A percentile compares a stretch with the other conserved stretches of the same genome.
Conservation (phyloP, 169 alveolate species). For the Cryptosporidium viatorum region DNA sequence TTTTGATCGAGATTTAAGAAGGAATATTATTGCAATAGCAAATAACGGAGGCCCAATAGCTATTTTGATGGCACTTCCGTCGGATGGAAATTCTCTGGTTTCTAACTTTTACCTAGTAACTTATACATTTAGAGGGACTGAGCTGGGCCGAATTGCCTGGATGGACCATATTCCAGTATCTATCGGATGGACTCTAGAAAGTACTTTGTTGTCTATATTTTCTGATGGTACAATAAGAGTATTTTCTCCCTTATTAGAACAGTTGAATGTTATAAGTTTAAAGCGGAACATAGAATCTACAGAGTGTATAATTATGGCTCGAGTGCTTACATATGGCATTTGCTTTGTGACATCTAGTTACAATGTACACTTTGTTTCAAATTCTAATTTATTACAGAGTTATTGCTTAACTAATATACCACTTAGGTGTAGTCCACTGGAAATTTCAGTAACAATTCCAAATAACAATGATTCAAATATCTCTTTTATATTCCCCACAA, state of each 20-base stretch:
- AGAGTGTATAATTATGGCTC: slow-evolving; percentile 50
- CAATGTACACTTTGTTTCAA: slow-evolving; percentile 33
- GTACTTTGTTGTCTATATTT: slow-evolving; percentile 78
- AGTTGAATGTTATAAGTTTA: slow-evolving; percentile 76
- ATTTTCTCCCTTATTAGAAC: slow-evolving; percentile 81
- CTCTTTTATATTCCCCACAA: slow-evolving; percentile 32
- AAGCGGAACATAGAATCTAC: slow-evolving; percentile 75
- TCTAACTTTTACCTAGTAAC: slow-evolving; percentile 28
- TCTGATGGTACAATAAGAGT: slow-evolving; percentile 81
- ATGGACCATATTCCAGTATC: slow-evolving; percentile 72
- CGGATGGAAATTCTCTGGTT: slow-evolving; percentile 32
- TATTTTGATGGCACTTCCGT: slow-evolving; percentile 53
- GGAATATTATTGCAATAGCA: slow-evolving; percentile 64
- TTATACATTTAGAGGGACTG: slow-evolving; percentile 42
- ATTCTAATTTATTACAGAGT: not conserved
- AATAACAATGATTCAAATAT: not conserved
- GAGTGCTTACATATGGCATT: slow-evolving; percentile 48
- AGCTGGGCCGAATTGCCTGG: slow-evolving; percentile 53
- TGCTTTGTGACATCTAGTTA: slow-evolving; percentile 43
- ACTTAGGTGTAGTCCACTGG: slow-evolving; percentile 68
- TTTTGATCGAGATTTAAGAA: slow-evolving; percentile 36
- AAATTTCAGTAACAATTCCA: slow-evolving; percentile 28
- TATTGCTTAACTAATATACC: slow-evolving; percentile 66
- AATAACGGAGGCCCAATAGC: slow-evolving; percentile 72
- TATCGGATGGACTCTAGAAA: slow-evolving; percentile 47